These are phyloP conservation scores for Mucor ambiguus DNA, from an alignment of 371 early-diverging fungal genomes.

Conservation along the genomic window DNA sequence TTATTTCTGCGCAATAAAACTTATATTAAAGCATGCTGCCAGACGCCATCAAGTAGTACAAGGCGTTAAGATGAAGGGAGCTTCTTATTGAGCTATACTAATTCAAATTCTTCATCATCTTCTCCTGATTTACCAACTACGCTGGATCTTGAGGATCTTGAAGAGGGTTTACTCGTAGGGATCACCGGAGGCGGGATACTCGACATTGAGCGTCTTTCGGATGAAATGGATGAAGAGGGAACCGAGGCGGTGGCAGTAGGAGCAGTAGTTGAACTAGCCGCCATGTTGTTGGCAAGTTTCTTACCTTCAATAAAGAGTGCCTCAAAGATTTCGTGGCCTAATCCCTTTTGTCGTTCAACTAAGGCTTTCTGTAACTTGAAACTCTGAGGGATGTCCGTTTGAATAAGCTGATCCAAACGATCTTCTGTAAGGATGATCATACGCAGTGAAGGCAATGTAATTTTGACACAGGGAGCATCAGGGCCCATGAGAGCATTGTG, in stretches of 20 bases:
- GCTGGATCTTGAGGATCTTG: not conserved
- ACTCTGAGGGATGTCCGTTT: slow-evolving; percentile 53
- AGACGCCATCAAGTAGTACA: no score
- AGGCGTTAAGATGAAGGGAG: no score
- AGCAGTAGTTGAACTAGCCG: not conserved
- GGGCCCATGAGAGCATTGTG: slow-evolving; percentile 2
- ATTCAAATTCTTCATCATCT: not conserved
- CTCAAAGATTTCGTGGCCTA: slow-evolving; percentile 52
- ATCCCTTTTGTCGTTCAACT: slow-evolving; percentile 35
- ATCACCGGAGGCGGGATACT: not conserved
- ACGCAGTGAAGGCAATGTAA: slow-evolving; percentile 45
- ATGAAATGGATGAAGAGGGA: not conserved
- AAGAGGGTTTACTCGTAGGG: not conserved
- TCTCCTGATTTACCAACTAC: not conserved
- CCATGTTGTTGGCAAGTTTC: slow-evolving; percentile 33
- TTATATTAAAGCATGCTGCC: no score
- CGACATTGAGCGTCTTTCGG: not conserved
- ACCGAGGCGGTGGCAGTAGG: not conserved
- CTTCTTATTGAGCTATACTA: no score
- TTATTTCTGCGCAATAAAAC: no score
- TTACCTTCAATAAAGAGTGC: slow-evolving; percentile 46
- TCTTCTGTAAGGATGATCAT: slow-evolving; percentile 74
- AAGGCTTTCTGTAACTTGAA: slow-evolving; percentile 60
- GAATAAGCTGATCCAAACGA: slow-evolving; percentile 64
- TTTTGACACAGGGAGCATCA: slow-evolving; percentile 22